Evolutionary conservation across 2,329 filamentous ascomycete species (phyloP).

Genomic region (Claviceps sp.): DNA sequence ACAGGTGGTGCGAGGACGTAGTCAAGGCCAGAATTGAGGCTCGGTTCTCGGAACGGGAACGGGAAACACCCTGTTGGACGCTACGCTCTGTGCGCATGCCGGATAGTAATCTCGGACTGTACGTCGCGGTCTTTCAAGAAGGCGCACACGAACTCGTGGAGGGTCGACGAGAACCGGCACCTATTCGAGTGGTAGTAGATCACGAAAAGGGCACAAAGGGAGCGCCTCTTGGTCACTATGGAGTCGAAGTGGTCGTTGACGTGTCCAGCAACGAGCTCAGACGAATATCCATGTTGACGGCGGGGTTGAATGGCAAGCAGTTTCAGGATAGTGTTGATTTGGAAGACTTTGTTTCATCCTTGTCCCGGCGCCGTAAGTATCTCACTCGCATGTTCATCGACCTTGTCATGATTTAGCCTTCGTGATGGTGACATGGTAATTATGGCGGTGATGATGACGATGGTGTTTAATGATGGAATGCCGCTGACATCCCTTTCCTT

Average conservation of each 20-base stretch:
- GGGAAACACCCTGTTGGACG: slow-evolving; percentile 70
- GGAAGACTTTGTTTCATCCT: slow-evolving; percentile 59
- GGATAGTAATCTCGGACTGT: slow-evolving; percentile 44
- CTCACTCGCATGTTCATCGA: neutral
- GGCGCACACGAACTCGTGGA: slow-evolving; percentile 47
- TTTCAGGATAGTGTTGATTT: slow-evolving; percentile 60
- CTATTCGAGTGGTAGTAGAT: slow-evolving; percentile 61
- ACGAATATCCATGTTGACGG: slow-evolving; percentile 35
- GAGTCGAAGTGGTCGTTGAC: slow-evolving; percentile 58
- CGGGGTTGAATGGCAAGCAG: slow-evolving; percentile 56
- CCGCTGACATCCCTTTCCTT: neutral
- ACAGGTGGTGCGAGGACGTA: slow-evolving; percentile 70
- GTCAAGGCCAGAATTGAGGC: slow-evolving; percentile 76
- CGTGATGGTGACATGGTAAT: neutral
- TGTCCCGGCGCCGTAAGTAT: slow-evolving; percentile 57
- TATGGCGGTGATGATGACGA: too few relatives aligned
- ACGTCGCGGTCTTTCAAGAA: slow-evolving; percentile 61
- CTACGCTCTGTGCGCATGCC: slow-evolving; percentile 55
- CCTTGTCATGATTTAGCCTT: neutral
- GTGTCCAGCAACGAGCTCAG: slow-evolving; percentile 41
- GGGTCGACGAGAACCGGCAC: slow-evolving; percentile 53
- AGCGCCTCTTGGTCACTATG: slow-evolving; percentile 51
- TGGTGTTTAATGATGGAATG: neutral
- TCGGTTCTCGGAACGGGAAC: slow-evolving; percentile 69
- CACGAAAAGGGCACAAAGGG: slow-evolving; percentile 52